Evolutionary conservation across 768 basidiomycete species (phyloP).

Genomic region (Amanita fuliginea): DNA sequence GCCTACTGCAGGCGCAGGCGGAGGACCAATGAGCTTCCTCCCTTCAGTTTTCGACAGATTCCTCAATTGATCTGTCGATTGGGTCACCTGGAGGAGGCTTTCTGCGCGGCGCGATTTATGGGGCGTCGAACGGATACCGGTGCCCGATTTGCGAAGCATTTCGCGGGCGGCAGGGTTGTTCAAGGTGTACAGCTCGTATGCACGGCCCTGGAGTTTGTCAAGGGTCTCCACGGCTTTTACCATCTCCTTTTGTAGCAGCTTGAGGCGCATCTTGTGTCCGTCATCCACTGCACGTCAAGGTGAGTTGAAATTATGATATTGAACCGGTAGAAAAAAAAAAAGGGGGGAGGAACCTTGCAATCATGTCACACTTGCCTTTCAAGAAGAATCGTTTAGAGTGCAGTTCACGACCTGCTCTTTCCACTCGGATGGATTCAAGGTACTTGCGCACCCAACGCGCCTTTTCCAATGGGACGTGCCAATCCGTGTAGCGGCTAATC

Average conservation of each 20-base stretch:
- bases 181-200: conserved; percentile 9
- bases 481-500: conserved; percentile 2
- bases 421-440: conserved; percentile 20
- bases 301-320: not conserved
- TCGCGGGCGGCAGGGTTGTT: not conserved
- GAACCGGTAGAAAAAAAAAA: not conserved
- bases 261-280: conserved; percentile 18
- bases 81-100: not conserved
- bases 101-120: not conserved
- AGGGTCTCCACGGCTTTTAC: conserved; percentile 12
- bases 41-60: not conserved
- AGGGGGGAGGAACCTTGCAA: not conserved
- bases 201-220: conserved; percentile 11
- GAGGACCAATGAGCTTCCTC: not conserved
- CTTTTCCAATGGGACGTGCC: conserved; percentile 8
- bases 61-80: not conserved
- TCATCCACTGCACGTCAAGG: conserved; percentile 15
- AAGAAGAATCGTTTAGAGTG: conserved; percentile 15
- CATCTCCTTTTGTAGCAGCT: conserved; percentile 19
- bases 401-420: conserved; percentile 18
- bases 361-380: not conserved
- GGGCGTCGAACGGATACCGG: not conserved
- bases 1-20: not conserved
- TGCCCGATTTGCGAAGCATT: not conserved
- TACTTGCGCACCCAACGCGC: conserved; percentile 15